Evolutionary conservation across 2,329 filamentous ascomycete species (phyloP), one percentile per base, ranked within the genome.

Genomic region (Diaporthe helianthi): DNA sequence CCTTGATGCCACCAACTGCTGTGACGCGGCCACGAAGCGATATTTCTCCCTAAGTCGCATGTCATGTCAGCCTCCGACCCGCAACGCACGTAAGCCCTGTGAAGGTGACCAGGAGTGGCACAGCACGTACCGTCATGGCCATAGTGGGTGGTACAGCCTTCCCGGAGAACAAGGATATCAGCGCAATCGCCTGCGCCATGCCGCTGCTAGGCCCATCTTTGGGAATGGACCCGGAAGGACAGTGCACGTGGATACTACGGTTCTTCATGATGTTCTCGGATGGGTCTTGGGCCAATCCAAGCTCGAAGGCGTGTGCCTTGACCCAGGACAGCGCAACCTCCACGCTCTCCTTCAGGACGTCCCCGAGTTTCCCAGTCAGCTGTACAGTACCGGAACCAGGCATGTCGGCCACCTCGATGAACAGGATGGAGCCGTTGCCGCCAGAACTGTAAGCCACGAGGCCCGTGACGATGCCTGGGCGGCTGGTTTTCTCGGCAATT

Each of bases 401-500:
- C 94, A 98, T 98, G 77, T 97, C 94, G 13, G 95, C 93, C 53
- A 98, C 93, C 81, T 99, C 96, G 75, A 99, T 99, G 84, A 99
- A 99, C 68, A 99, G 86, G 76, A 99, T 99, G 77, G 92, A 94
- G 72, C 96, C 96, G 79, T 98, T 95, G 58, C 94, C 94, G 61
- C 96, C 95, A 4, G 91, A 92, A 76, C 91, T 93, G 83, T 98
- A 99, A 10, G 96, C 96, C 19, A 99, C 96, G 38, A 99, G 90
- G 17, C 96, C 96, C 0, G 96, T 99, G 46, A 99, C 95, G 68
- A 99, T 92, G 68, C 96, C 96, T 1, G 96, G 95, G 22, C 94
- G 90, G 73, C 87, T 85, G 78, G 88, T 89, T 76, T 92, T 93
- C 79, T 97, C 95, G 15, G 96, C 93, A 75, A 99, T 93, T 81